A percentile compares a stretch with the other conserved stretches of the same genome.
Evolutionary conservation across 2,329 filamentous ascomycete species (phyloP).

Genomic region (Dactylellina cionopaga): DNA sequence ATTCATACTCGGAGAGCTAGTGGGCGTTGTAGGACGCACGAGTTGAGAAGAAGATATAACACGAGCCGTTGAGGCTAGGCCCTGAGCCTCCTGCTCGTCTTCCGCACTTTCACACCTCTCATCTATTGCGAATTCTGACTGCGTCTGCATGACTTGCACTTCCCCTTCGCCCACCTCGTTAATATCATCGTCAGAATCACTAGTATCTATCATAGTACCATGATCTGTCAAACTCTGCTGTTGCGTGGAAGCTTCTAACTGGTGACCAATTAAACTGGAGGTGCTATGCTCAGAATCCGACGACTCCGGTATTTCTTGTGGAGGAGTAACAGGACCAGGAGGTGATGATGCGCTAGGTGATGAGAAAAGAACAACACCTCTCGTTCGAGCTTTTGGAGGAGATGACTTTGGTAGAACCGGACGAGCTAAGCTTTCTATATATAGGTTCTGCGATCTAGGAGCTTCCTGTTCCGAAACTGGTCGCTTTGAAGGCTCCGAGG

Average conservation of each 20-base stretch:
- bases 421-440: not conserved
- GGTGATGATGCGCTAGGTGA: not conserved
- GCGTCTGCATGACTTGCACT: slow-evolving; percentile 29
- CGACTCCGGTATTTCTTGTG: too few species aligned
- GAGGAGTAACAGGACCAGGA: not conserved
- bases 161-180: not conserved
- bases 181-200: not conserved
- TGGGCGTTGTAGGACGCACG: not conserved
- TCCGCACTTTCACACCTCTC: not conserved
- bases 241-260: too few species aligned
- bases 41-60: slow-evolving; percentile 21
- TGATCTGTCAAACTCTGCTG: too few species aligned
- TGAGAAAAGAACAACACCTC: not conserved
- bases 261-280: too few species aligned
- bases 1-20: slow-evolving; percentile 6
- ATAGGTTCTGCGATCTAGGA: not conserved
- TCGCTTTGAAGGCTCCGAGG: not conserved
- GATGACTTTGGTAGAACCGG: not conserved
- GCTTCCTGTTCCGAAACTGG: not conserved
- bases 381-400: not conserved
- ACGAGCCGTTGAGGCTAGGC: not conserved
- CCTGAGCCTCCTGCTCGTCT: not conserved
- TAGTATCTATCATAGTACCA: too few species aligned
- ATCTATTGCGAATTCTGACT: not conserved
- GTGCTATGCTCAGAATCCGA: too few species aligned